Percentiles rank a stretch among this genome's conserved stretches.
Conservation (phyloP, 176 grass and related monocot genomes). For the Bonia amplexicaulis region DNA sequence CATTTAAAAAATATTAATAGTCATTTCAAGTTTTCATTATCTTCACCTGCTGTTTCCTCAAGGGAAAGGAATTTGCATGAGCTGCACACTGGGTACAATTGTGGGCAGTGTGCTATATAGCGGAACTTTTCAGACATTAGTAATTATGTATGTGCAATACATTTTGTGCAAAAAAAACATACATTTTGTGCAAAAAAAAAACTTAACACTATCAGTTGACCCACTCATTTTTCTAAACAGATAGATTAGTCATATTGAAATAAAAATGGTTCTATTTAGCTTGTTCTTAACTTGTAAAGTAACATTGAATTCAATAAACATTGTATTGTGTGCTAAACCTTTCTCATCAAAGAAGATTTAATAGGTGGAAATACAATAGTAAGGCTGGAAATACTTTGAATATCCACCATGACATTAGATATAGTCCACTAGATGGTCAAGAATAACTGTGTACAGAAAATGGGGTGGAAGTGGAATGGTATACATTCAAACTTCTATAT, state of each 20-base stretch:
- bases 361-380: background rate
- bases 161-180: background rate
- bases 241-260: background rate
- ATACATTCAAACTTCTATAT: background rate
- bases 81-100: background rate
- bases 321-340: background rate
- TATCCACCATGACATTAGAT: background rate
- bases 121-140: background rate
- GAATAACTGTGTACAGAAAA: background rate
- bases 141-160: background rate
- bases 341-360: background rate
- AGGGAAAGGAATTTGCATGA: background rate
- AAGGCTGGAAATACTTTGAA: constrained; percentile 9
- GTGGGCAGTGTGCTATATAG: background rate
- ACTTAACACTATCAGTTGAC: background rate
- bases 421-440: background rate
- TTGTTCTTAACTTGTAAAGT: background rate
- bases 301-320: background rate
- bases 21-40: constrained; percentile 16
- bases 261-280: background rate
- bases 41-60: background rate
- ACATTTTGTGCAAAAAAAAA: background rate
- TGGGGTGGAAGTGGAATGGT: background rate
- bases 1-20: background rate
- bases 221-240: background rate